Evolutionary conservation across 805 yeast species (phyloP), one percentile per base, ranked within the genome.

Genomic region (Candida insectalens): DNA sequence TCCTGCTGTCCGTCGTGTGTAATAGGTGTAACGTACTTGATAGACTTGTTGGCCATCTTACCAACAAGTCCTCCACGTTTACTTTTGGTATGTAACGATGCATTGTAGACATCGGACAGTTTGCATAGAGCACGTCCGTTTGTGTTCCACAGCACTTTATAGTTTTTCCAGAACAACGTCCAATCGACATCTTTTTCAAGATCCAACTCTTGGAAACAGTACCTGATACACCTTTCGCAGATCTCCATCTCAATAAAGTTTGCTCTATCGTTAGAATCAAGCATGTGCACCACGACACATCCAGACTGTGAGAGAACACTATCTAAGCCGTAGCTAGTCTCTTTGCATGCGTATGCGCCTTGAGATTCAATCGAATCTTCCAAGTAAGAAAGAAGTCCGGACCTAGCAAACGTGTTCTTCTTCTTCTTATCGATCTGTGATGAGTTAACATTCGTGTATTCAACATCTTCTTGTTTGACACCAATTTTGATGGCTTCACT

Each of bases 251-350:
- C 64, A 8, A 73, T 53, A 29, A 56, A 63, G 43, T 68, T 69
- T n/a, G 74, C 67, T 36, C 71, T 67, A 25, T 60, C 62, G 32
- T 66, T 51, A 25, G 72, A 64, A 39, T 69, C 71, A 39, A 69
- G 63, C 0, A 75, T 67, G 39, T 67, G 71, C 6, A 67, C 59
- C 34, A 74, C 40, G 37, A 71, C 67, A 1, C 64, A 65, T 6
- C 78, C 79, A 21, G 3, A 13, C 29, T 31, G 34, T 5, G 5
- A 9, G 23, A 29, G 15, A 8, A 29, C 18, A 6, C 5, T 7
- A 19, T 29, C 16, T 6, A 5, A 7, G 8, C 23, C 23, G 7
- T 21, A 7, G 10, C 12, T 21, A 12, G 23, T 21, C 7, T 21
- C 7, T n/a, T 66, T 72, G 38, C 50, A 62, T 35, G 67, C 64